A percentile compares a stretch with the other conserved stretches of the same genome.
These are phyloP conservation scores for Arctium lappa DNA, from an alignment of 129 eudicot species.

Conservation along the genomic window DNA sequence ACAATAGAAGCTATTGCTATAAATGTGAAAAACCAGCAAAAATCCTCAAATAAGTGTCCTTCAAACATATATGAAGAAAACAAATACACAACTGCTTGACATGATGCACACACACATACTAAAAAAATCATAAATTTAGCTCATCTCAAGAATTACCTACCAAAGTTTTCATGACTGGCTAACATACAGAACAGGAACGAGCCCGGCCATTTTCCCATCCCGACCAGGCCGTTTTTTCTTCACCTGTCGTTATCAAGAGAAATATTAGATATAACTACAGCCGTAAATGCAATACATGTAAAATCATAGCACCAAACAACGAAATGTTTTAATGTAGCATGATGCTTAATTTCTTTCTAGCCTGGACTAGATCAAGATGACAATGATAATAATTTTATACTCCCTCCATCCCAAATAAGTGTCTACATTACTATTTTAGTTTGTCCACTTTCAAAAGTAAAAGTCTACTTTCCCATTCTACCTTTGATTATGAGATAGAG, in stretches of 20 bases:
- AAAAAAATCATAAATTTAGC: not conserved
- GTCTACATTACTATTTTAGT: too few species aligned
- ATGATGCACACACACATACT: not conserved
- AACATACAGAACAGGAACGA: slow-evolving; percentile 90
- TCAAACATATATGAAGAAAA: not conserved
- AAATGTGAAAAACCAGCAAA: not conserved
- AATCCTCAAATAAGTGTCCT: not conserved
- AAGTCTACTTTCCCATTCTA: too few species aligned
- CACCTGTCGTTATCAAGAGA: slow-evolving; percentile 51
- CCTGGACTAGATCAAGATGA: too few species aligned
- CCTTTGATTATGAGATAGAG: too few species aligned
- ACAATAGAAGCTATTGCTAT: not conserved
- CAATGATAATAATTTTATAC: not conserved
- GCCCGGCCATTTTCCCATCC: slow-evolving; percentile 95
- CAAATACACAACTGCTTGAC: not conserved
- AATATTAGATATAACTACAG: slow-evolving; percentile 7
- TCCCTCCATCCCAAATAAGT: too few species aligned
- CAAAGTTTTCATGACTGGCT: slow-evolving; percentile 51
- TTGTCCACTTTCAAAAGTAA: too few species aligned
- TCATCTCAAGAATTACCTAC: not conserved
- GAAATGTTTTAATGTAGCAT: not conserved
- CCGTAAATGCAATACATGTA: not conserved
- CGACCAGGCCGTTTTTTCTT: slow-evolving; percentile 89
- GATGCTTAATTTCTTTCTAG: too few species aligned
- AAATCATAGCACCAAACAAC: not conserved